phyloP scores from a whole-genome alignment of 1,284 basidiomycete genomes.

The Meira miltonrushii region DNA sequence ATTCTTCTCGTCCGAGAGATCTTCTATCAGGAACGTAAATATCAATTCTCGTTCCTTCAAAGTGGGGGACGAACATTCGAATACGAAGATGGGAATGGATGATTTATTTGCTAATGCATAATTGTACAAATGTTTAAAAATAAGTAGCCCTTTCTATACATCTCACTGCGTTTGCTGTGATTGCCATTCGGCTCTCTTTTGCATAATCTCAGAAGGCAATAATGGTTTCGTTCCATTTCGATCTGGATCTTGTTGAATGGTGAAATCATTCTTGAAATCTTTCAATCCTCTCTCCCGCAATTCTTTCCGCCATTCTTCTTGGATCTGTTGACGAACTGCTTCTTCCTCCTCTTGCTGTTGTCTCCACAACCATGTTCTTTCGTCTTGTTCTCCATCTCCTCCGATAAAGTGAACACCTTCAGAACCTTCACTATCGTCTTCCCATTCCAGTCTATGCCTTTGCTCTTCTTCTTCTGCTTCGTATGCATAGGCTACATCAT shows the following conservation, averaged over 20 bases:
- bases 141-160: no score
- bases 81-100: no score
- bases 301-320: conserved; percentile 2
- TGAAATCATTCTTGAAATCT: background rate
- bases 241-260: background rate
- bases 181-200: conserved; percentile 8
- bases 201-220: conserved; percentile 13
- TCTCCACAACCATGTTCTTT: background rate
- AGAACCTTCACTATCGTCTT: background rate
- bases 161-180: no score
- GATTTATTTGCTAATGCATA: no score
- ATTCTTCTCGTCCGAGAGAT: no score
- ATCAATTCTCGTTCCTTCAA: no score
- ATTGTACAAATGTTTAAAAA: no score
- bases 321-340: conserved; percentile 2
- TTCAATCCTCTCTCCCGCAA: background rate
- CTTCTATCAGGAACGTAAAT: no score
- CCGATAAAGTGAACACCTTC: background rate
- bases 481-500: conserved; percentile 12
- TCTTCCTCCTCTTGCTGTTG: conserved; percentile 10
- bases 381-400: conserved; percentile 6
- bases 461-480: background rate
- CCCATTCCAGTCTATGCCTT: background rate
- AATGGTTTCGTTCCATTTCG: background rate
- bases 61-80: no score